These are phyloP conservation scores for Phytophthora europaea DNA, from an alignment of 352 stramenopile species.

Conservation along the genomic window DNA sequence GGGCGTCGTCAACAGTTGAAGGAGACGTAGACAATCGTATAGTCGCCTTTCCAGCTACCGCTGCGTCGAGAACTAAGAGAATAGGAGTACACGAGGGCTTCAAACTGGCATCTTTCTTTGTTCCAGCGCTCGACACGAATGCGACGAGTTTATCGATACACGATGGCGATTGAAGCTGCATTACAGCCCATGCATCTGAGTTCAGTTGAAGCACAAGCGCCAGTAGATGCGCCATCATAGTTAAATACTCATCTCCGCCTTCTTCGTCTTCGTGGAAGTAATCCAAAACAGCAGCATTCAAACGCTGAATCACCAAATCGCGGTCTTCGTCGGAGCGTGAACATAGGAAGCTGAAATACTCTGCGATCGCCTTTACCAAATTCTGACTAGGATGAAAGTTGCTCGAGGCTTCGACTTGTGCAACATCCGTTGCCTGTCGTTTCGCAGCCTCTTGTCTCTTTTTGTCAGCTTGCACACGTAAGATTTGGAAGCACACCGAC, in stretches of 20 bases:
- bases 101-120: slow-evolving; percentile 16
- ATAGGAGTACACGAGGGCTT: slow-evolving; percentile 64
- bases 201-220: slow-evolving; percentile 79
- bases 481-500: slow-evolving; percentile 69
- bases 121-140: slow-evolving; percentile 37
- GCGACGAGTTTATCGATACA: slow-evolving; percentile 62
- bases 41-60: slow-evolving; percentile 43
- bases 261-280: slow-evolving; percentile 45
- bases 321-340: slow-evolving; percentile 68
- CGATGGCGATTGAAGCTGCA: slow-evolving; percentile 51
- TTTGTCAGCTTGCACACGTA: slow-evolving; percentile 54
- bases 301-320: slow-evolving; percentile 56
- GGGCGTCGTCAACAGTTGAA: slow-evolving; percentile 20
- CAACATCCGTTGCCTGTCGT: background rate
- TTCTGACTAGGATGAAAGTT: slow-evolving; percentile 52
- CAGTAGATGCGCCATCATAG: slow-evolving; percentile 72
- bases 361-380: slow-evolving; percentile 68
- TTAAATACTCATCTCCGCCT: slow-evolving; percentile 49
- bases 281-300: slow-evolving; percentile 61
- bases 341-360: slow-evolving; percentile 75
- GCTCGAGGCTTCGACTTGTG: slow-evolving; percentile 4
- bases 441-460: slow-evolving; percentile 23
- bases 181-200: slow-evolving; percentile 42
- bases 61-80: slow-evolving; percentile 73
- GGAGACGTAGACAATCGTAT: slow-evolving; percentile 19